These are phyloP conservation scores for Trichophyton verrucosum DNA, from an alignment of 2,329 filamentous ascomycete genomes.

Conservation along the genomic window DNA sequence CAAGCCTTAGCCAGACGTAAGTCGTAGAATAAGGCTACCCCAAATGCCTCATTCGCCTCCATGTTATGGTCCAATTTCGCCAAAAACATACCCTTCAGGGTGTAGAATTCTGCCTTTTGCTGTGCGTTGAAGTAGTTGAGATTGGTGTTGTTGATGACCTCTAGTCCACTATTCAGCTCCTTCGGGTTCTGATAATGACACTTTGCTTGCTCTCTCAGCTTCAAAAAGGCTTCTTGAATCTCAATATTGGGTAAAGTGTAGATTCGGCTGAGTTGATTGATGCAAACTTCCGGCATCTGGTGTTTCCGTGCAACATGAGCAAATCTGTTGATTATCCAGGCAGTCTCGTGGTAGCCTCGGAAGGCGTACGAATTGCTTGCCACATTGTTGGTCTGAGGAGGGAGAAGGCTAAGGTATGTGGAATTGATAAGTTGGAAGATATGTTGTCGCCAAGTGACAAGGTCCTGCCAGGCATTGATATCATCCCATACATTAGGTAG, in stretches of 20 bases:
- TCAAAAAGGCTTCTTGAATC: slow-evolving; percentile 97
- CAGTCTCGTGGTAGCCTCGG: slow-evolving; percentile 93
- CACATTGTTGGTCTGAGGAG: slow-evolving; percentile 65
- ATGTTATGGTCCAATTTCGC: slow-evolving; percentile 84
- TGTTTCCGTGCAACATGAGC: slow-evolving; percentile 97
- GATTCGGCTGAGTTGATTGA: slow-evolving; percentile 90
- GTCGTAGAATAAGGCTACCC: slow-evolving; percentile 89
- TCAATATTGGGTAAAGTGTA: slow-evolving; percentile 99
- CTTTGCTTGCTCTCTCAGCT: slow-evolving; percentile 95
- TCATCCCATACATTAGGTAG: slow-evolving; percentile 98
- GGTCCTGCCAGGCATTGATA: slow-evolving; percentile 96
- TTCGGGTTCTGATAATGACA: slow-evolving; percentile 95
- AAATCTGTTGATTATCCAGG: slow-evolving; percentile 99
- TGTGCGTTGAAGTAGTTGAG: slow-evolving; percentile 93
- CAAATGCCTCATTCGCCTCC: slow-evolving; percentile 87
- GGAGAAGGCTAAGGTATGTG: slow-evolving; percentile 77
- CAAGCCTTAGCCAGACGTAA: slow-evolving; percentile 92
- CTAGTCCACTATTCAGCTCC: slow-evolving; percentile 81
- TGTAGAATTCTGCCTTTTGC: slow-evolving; percentile 98
- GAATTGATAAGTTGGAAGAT: slow-evolving; percentile 96
- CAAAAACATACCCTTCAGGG: slow-evolving; percentile 97
- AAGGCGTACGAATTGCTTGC: slow-evolving; percentile 92
- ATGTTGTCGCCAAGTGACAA: slow-evolving; percentile 99
- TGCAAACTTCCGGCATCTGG: slow-evolving; percentile 90
- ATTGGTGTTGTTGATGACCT: slow-evolving; percentile 99